A percentile compares a stretch with the other conserved stretches of the same genome.
Conservation (phyloP, 352 stramenopile species). For the Pythium chondricola region DNA sequence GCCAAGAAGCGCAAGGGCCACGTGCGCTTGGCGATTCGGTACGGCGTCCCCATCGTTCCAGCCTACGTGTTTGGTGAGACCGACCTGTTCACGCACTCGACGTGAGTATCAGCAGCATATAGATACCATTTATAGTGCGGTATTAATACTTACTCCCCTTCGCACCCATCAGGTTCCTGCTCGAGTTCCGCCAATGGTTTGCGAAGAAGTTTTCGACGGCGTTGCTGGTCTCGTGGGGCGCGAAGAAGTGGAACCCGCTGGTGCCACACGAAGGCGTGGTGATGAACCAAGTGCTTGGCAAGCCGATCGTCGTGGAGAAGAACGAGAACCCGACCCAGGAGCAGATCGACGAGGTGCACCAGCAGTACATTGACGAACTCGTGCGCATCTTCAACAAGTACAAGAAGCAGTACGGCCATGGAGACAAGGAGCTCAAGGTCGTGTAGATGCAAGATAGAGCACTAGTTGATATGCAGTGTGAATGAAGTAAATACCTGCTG, state of each 20-base stretch:
- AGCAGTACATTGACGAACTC: slow-evolving; percentile 60
- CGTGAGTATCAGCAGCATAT: slow-evolving; percentile 20
- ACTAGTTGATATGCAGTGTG: too few species aligned
- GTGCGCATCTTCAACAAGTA: slow-evolving; percentile 80
- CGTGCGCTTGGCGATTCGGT: slow-evolving; percentile 67
- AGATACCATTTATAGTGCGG: background rate
- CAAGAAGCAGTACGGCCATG: slow-evolving; percentile 70
- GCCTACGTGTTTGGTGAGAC: slow-evolving; percentile 81
- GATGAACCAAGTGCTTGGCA: slow-evolving; percentile 70
- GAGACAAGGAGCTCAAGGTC: slow-evolving; percentile 46
- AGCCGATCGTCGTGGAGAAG: slow-evolving; percentile 62
- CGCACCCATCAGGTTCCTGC: slow-evolving; percentile 32
- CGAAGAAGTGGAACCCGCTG: slow-evolving; percentile 51
- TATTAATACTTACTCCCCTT: too few species aligned
- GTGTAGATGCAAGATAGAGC: too few species aligned
- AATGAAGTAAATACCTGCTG: too few species aligned
- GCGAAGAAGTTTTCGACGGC: slow-evolving; percentile 61
- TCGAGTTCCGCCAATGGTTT: slow-evolving; percentile 66
- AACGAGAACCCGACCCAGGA: slow-evolving; percentile 46
- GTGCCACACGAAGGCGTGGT: slow-evolving; percentile 47
- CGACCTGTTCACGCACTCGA: slow-evolving; percentile 76
- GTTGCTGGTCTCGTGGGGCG: slow-evolving; percentile 52
- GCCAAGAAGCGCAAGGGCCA: slow-evolving; percentile 81
- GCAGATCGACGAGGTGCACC: slow-evolving; percentile 62
- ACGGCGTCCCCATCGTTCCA: slow-evolving; percentile 68